These are phyloP conservation scores for Aspergillus phoenicis DNA, from an alignment of 2,329 filamentous ascomycete genomes.

Conservation along the genomic window DNA sequence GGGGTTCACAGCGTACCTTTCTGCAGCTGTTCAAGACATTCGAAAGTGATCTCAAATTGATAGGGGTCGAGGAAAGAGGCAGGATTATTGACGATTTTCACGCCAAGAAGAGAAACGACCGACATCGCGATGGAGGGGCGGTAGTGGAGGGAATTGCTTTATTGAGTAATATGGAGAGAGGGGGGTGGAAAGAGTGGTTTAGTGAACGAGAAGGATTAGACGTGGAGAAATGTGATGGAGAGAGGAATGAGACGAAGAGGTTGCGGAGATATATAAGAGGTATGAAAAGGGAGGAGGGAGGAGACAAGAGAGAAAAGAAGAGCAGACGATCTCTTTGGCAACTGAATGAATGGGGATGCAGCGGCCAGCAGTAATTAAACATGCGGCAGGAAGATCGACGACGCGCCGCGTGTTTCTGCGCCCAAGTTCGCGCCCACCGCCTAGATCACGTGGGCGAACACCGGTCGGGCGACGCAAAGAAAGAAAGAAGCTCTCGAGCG, in stretches of 20 bases:
- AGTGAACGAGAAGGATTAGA: not conserved
- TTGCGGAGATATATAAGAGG: slow-evolving; percentile 7
- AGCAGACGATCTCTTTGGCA: slow-evolving; percentile 4
- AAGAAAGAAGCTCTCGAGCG: too few species aligned
- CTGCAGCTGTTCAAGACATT: slow-evolving; percentile 90
- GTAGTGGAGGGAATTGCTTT: not conserved
- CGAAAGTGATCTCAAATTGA: slow-evolving; percentile 97
- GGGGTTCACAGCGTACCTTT: slow-evolving; percentile 65
- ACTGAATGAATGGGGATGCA: slow-evolving; percentile 14
- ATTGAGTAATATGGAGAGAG: slow-evolving; percentile 1
- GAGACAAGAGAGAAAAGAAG: slow-evolving; percentile 26
- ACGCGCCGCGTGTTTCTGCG: slow-evolving; percentile 29
- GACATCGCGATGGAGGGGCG: slow-evolving; percentile 65
- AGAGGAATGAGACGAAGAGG: slow-evolving; percentile 1
- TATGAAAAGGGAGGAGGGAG: slow-evolving; percentile 10
- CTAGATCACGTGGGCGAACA: slow-evolving; percentile 32
- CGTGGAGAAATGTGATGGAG: not conserved
- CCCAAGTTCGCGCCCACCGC: slow-evolving; percentile 34
- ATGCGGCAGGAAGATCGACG: slow-evolving; percentile 21
- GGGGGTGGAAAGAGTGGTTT: not conserved
- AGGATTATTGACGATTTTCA: slow-evolving; percentile 96
- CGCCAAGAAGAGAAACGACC: slow-evolving; percentile 91
- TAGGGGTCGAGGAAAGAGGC: slow-evolving; percentile 91
- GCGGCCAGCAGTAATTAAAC: slow-evolving; percentile 23
- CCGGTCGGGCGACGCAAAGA: slow-evolving; percentile 19